Conservation (phyloP, 495 filamentous ascomycete species). For the Tuber calosporum region DNA sequence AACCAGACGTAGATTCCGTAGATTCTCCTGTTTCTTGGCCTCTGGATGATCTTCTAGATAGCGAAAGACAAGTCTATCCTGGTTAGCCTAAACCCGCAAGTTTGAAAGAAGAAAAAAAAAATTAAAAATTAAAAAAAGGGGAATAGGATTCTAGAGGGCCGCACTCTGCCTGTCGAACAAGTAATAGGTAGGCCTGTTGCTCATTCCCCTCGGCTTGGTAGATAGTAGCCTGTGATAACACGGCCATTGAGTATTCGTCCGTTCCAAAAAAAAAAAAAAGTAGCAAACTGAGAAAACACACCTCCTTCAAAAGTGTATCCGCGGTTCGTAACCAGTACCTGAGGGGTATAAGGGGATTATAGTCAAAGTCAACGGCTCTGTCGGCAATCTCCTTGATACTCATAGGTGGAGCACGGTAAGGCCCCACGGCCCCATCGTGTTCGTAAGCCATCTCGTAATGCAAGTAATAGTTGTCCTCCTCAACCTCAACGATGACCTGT, state of each 20-base stretch:
- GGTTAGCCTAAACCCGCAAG: constrained; percentile 12
- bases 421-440: constrained; percentile 23
- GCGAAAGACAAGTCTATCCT: constrained; percentile 41
- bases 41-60: constrained; percentile 47
- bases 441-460: constrained; percentile 30
- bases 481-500: not conserved
- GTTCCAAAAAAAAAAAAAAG: not conserved
- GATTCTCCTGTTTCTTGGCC: constrained; percentile 16
- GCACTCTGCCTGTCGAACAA: constrained; percentile 65
- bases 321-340: constrained; percentile 78
- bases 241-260: not conserved
- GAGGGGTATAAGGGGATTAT: constrained; percentile 63
- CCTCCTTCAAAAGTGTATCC: constrained; percentile 70
- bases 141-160: constrained; percentile 6
- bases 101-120: not conserved
- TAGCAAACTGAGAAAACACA: constrained; percentile 41
- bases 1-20: constrained; percentile 40
- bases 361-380: constrained; percentile 68
- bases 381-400: constrained; percentile 64
- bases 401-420: constrained; percentile 50
- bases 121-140: too few relatives aligned
- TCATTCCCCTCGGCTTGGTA: constrained; percentile 81
- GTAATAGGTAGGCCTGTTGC: constrained; percentile 76
- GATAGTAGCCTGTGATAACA: constrained; percentile 54
- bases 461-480: not conserved